A percentile compares a stretch with the other conserved stretches of the same genome.
phyloP scores from a whole-genome alignment of 179 eudicot genomes.

The Camellia oleifera region DNA sequence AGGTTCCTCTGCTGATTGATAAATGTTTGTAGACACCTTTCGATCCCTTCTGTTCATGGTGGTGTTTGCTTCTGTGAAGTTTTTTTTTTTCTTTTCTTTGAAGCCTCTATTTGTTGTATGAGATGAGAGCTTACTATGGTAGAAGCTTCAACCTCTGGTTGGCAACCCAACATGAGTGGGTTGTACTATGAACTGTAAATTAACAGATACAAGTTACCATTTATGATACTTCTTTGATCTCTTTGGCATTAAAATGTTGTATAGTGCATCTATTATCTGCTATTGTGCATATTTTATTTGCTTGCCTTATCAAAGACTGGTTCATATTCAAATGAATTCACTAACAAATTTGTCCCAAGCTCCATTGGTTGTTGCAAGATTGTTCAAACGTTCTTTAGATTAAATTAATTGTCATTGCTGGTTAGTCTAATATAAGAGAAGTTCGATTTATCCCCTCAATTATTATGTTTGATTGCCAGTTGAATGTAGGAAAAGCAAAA shows the following conservation, averaged over 20 bases:
- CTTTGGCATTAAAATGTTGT: background rate
- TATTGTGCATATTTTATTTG: background rate
- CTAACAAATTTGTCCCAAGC: background rate
- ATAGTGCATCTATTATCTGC: background rate
- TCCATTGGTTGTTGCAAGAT: background rate
- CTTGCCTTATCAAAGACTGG: background rate
- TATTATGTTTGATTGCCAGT: background rate
- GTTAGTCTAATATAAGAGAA: background rate
- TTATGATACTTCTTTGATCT: conserved; percentile 1
- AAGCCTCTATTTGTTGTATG: background rate
- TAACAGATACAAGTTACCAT: background rate
- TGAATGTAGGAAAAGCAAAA: background rate
- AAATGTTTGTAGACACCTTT: background rate
- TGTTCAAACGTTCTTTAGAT: background rate
- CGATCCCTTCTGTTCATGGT: background rate
- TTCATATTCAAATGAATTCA: background rate
- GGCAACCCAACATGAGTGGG: conserved; percentile 10
- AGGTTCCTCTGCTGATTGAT: background rate
- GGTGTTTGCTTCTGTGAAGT: conserved; percentile 1
- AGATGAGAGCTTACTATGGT: background rate
- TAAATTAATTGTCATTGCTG: background rate
- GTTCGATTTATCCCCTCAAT: background rate
- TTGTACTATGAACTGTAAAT: conserved; percentile 13
- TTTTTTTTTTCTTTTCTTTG: background rate
- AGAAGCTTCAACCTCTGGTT: conserved; percentile 13